phyloP scores from a whole-genome alignment of 2,329 filamentous ascomycete genomes.

The Hypoxylon sp. region DNA sequence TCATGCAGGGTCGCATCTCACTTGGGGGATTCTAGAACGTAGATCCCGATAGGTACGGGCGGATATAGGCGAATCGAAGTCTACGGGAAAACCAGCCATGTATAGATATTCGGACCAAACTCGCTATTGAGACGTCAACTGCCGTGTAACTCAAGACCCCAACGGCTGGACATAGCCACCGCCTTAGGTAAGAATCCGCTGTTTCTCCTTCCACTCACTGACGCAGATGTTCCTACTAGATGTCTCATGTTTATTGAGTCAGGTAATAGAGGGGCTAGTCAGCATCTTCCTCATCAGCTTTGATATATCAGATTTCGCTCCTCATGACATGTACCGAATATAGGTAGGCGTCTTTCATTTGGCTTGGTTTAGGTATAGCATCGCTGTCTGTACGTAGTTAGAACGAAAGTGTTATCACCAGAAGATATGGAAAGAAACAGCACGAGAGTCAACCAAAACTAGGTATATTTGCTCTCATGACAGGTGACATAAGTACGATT shows the following conservation, averaged over 20 bases:
- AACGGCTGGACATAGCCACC: slow-evolving; percentile 6
- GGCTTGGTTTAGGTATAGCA: background rate
- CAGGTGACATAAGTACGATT: background rate
- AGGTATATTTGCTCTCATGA: slow-evolving; percentile 5
- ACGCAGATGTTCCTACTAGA: background rate
- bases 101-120: slow-evolving; percentile 25
- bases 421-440: background rate
- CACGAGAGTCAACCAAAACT: background rate
- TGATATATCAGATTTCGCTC: too few species aligned
- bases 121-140: slow-evolving; percentile 26
- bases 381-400: background rate
- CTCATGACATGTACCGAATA: too few species aligned
- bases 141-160: slow-evolving; percentile 24
- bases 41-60: slow-evolving; percentile 31
- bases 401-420: background rate
- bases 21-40: slow-evolving; percentile 35
- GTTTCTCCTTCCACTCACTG: background rate
- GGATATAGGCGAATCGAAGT: slow-evolving; percentile 15
- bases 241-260: background rate
- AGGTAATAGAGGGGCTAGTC: too few species aligned
- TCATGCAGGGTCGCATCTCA: slow-evolving; percentile 39
- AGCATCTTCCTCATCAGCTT: too few species aligned
- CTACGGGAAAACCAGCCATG: slow-evolving; percentile 15
- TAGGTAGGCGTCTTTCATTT: too few species aligned
- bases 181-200: slow-evolving; percentile 1